phyloP scores from a whole-genome alignment of 2,329 filamentous ascomycete species.

The Cytospora leucostoma region DNA sequence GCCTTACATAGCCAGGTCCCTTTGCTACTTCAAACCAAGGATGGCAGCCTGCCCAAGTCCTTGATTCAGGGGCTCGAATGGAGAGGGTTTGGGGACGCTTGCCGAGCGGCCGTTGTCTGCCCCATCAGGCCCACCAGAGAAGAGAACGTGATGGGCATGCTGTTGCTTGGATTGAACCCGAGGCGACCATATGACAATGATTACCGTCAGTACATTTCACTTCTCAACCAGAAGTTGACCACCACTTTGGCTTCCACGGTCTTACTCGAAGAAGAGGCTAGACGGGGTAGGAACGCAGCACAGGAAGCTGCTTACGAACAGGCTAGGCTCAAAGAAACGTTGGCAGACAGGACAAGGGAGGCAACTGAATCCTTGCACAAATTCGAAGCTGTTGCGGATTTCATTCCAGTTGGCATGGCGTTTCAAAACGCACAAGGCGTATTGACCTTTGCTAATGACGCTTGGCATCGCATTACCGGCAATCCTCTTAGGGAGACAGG shows the following conservation, averaged over 20 bases:
- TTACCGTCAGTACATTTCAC: slow-evolving; percentile 66
- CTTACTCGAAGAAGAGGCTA: slow-evolving; percentile 70
- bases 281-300: slow-evolving; percentile 56
- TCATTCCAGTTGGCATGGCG: slow-evolving; percentile 73
- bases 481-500: slow-evolving; percentile 38
- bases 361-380: slow-evolving; percentile 59
- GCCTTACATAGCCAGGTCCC: slow-evolving; percentile 43
- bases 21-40: slow-evolving; percentile 43
- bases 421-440: slow-evolving; percentile 66
- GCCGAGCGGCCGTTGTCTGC: slow-evolving; percentile 65
- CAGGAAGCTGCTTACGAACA: slow-evolving; percentile 68
- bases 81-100: slow-evolving; percentile 66
- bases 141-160: slow-evolving; percentile 66
- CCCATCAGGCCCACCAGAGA: slow-evolving; percentile 68
- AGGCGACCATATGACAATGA: slow-evolving; percentile 72
- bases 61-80: slow-evolving; percentile 61
- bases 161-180: slow-evolving; percentile 71
- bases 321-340: slow-evolving; percentile 65
- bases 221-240: slow-evolving; percentile 58
- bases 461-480: slow-evolving; percentile 59
- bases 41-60: slow-evolving; percentile 57
- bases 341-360: slow-evolving; percentile 57
- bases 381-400: slow-evolving; percentile 71
- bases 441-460: slow-evolving; percentile 71
- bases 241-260: slow-evolving; percentile 71